phyloP scores from a whole-genome alignment of 306 rosid species.

The Betula pendula region DNA sequence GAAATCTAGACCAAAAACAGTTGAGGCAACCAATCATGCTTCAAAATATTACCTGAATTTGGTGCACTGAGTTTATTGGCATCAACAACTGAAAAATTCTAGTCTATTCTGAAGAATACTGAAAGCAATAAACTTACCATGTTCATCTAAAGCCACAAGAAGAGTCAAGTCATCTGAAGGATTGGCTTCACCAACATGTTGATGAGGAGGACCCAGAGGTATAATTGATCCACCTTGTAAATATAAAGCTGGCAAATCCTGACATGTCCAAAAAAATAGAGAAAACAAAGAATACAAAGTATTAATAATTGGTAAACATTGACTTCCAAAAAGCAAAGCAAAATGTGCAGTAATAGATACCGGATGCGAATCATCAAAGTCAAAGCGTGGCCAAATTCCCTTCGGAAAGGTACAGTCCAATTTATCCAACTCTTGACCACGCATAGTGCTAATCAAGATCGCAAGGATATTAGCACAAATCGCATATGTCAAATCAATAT shows the following conservation, averaged over 20 bases:
- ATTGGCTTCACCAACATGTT: conserved; percentile 77
- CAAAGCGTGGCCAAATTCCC: conserved; percentile 83
- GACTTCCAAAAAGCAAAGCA: conserved; percentile 16
- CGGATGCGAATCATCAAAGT: conserved; percentile 77
- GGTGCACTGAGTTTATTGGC: not conserved
- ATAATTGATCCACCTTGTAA: conserved; percentile 88
- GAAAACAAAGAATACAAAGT: conserved; percentile 3
- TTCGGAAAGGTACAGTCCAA: conserved; percentile 60
- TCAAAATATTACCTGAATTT: not conserved
- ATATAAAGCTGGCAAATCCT: conserved; percentile 92
- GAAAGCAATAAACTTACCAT: conserved; percentile 40
- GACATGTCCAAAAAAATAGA: conserved; percentile 26
- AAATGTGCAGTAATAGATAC: conserved; percentile 40
- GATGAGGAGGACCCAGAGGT: conserved; percentile 78
- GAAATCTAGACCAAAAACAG: not conserved
- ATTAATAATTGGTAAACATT: not conserved
- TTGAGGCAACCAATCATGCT: not conserved
- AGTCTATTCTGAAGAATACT: not conserved
- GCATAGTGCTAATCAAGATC: conserved; percentile 57
- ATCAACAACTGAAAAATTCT: not conserved
- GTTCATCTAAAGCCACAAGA: conserved; percentile 83
- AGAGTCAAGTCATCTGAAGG: conserved; percentile 72
- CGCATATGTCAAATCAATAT: conserved; percentile 1
- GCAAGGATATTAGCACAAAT: conserved; percentile 33
- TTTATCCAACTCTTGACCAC: conserved; percentile 48